Evolutionary conservation across 2,329 filamentous ascomycete genomes (phyloP).

Genomic region (Sarocladiaceae sp.): DNA sequence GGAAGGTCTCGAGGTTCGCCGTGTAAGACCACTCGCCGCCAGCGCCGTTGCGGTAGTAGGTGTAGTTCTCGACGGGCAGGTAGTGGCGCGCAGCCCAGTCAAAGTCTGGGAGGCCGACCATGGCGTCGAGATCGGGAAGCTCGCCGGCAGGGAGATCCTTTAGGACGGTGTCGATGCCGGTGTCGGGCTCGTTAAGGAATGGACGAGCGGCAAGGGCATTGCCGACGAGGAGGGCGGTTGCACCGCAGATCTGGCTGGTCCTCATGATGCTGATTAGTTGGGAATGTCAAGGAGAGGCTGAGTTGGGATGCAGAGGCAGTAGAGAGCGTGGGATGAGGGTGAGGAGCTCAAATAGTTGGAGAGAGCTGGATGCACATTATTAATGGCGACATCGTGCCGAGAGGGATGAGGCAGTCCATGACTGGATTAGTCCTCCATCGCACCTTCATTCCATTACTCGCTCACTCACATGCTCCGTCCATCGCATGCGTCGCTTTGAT

Average conservation of each 20-base stretch:
- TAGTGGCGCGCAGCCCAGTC: constrained; percentile 42
- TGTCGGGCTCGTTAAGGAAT: constrained; percentile 31
- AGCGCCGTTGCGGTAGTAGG: constrained; percentile 45
- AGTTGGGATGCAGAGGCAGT: not conserved
- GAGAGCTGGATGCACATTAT: too few relatives aligned
- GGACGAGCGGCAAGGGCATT: constrained; percentile 23
- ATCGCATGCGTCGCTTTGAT: not conserved
- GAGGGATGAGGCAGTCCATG: not conserved
- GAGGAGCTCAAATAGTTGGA: too few relatives aligned
- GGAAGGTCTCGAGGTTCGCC: constrained; percentile 46
- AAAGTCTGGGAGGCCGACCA: constrained; percentile 44
- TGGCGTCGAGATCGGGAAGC: constrained; percentile 33
- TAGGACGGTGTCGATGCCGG: constrained; percentile 25
- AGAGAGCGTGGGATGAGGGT: not conserved
- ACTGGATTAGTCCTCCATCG: too few relatives aligned
- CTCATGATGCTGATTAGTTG: constrained; percentile 1
- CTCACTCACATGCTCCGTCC: too few relatives aligned
- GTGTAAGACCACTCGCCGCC: constrained; percentile 48
- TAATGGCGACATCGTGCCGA: too few relatives aligned
- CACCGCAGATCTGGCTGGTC: constrained; percentile 15
- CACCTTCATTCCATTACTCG: too few relatives aligned
- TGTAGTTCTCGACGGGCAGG: constrained; percentile 36
- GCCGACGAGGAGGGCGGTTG: constrained; percentile 16
- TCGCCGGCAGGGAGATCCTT: constrained; percentile 27
- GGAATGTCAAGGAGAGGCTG: not conserved